Percentiles rank a stretch among this genome's conserved stretches.
Conservation (phyloP, 495 filamentous ascomycete species). For the Pyrenula aspistea region DNA sequence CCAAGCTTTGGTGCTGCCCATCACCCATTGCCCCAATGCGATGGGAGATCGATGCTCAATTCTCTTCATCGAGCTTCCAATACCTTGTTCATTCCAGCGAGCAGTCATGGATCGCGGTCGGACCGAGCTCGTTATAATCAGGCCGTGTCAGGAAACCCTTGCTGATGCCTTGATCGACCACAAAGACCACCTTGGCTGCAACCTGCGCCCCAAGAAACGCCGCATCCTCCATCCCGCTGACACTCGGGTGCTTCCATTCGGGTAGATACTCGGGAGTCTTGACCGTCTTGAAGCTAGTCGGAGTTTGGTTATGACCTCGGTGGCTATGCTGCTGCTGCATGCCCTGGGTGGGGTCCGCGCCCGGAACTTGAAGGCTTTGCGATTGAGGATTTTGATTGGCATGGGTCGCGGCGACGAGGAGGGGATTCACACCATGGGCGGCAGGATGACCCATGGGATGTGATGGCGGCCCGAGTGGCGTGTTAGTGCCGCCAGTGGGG, state of each 20-base stretch:
- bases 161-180: slow-evolving; percentile 55
- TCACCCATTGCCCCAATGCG: no score
- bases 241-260: slow-evolving; percentile 71
- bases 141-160: slow-evolving; percentile 62
- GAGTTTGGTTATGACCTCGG: slow-evolving; percentile 73
- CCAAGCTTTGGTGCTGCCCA: no score
- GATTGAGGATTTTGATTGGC: slow-evolving; percentile 38
- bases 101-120: slow-evolving; percentile 53
- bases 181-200: slow-evolving; percentile 61
- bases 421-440: slow-evolving; percentile 67
- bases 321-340: slow-evolving; percentile 20
- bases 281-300: slow-evolving; percentile 68
- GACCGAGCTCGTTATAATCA: slow-evolving; percentile 71
- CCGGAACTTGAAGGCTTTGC: slow-evolving; percentile 18
- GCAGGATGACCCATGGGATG: slow-evolving; percentile 26
- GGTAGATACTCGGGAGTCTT: slow-evolving; percentile 78
- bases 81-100: slow-evolving; percentile 7
- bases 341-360: slow-evolving; percentile 5
- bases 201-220: slow-evolving; percentile 73
- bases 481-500: slow-evolving; percentile 86
- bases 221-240: slow-evolving; percentile 49
- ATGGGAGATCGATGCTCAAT: no score
- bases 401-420: slow-evolving; percentile 86
- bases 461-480: slow-evolving; percentile 35
- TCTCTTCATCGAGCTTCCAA: no score